Percentiles rank a stretch among this genome's conserved stretches.
phyloP scores from a whole-genome alignment of 306 rosid species.

The Betula pendula region DNA sequence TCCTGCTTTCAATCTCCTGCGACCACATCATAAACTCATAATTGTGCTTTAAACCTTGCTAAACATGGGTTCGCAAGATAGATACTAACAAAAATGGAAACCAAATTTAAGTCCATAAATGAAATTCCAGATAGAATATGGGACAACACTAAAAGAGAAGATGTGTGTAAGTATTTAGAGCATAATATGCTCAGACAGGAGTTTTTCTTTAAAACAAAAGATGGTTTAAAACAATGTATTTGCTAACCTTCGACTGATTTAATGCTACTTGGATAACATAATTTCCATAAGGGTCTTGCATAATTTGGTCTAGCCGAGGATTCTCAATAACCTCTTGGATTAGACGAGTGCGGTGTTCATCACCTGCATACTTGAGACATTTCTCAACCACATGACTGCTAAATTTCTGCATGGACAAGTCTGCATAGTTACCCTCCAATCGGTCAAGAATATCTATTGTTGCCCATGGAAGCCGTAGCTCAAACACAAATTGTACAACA shows the following conservation, averaged over 20 bases:
- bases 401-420: constrained; percentile 53
- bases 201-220: constrained; percentile 2
- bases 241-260: constrained; percentile 42
- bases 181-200: not conserved
- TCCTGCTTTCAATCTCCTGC: not conserved
- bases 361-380: constrained; percentile 40
- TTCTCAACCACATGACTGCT: constrained; percentile 64
- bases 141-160: not conserved
- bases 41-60: not conserved
- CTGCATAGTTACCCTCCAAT: constrained; percentile 47
- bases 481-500: constrained; percentile 58
- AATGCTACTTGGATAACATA: constrained; percentile 55
- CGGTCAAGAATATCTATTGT: constrained; percentile 35
- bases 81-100: not conserved
- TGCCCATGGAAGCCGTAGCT: constrained; percentile 48
- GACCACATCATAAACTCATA: not conserved
- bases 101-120: not conserved
- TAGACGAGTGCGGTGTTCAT: constrained; percentile 20
- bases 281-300: constrained; percentile 61
- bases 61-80: not conserved
- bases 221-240: not conserved
- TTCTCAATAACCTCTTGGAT: constrained; percentile 40
- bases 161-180: no score
- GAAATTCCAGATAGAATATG: not conserved
- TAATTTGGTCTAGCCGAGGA: constrained; percentile 44